Evolutionary conservation across 352 stramenopile genomes (phyloP), one percentile per base, ranked within the genome.

Genomic region (Phytopythium cucurbitacearum): DNA sequence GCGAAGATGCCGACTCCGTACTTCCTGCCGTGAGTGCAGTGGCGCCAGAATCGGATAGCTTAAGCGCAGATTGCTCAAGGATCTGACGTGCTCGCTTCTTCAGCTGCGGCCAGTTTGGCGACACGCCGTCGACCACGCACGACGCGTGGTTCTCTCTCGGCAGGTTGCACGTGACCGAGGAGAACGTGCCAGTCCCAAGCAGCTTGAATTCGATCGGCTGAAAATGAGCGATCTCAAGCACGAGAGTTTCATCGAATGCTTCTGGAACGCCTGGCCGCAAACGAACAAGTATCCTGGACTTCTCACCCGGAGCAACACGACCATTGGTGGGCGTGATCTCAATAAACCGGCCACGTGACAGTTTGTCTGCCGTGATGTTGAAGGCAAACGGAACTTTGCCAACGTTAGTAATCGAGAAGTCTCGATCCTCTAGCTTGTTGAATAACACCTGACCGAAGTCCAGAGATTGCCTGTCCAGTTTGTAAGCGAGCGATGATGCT

Each of bases 401-500:
- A 9, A 91, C 75, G 47, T 98, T 98, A 28, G 90, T 35, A 48
- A 98, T 95, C 11, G 59, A 72, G 57, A 98, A 91, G 51, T 98
- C 91, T 7, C 91, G 75, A 48, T 98, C 92, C 60, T 97, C 88
- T 0, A 71, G 81, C 58, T 92, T 93, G 71, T 97, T 96, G 70
- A 96, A 96, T n/a, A 97, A 57, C 4, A 98, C 74, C 33, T 91
- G 76, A 0, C 95, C 95, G 73, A 98, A 98, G 61, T 98, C 95
- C 10, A 98, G 65, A 7, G 67, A 84, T 34, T 85, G 71, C 43
- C 90, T 93, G 62, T 98, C 93, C 35, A 98, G 69, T 28, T 80
- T 80, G 69, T 96, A 98, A 6, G 89, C 83, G 2, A 98, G 67
- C 45, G 89, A 96, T 11, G 89, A 97, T 10, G 93, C 92, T 61